Conservation (phyloP, 768 basidiomycete species). For the Saitozyma podzolica region DNA sequence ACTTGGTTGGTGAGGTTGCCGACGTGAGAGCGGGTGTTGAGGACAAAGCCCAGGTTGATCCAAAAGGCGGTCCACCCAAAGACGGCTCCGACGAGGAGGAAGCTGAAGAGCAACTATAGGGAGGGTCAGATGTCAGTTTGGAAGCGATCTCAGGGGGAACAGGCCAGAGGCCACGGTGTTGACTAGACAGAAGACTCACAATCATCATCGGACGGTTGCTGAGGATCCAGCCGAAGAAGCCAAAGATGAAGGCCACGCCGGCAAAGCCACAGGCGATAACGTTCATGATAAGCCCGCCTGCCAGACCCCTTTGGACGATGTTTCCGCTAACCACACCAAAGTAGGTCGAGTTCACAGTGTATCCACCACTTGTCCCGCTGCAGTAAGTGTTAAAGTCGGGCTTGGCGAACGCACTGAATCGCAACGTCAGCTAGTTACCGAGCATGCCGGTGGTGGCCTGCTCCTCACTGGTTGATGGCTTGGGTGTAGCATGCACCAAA, state of each 20-base stretch:
- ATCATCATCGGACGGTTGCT: too few relatives aligned
- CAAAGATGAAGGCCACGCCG: conserved; percentile 34
- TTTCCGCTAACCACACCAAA: not conserved
- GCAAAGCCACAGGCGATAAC: conserved; percentile 37
- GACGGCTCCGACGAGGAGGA: too few relatives aligned
- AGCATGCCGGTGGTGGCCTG: conserved; percentile 12
- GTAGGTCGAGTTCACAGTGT: not conserved
- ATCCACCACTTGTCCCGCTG: not conserved
- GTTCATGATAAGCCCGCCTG: conserved; percentile 38
- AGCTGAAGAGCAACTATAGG: too few relatives aligned
- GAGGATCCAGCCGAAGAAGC: conserved; percentile 40
- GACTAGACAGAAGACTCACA: too few relatives aligned
- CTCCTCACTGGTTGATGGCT: too few relatives aligned
- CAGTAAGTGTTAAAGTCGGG: too few relatives aligned
- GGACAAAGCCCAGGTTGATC: conserved; percentile 1
- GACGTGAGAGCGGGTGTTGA: conserved; percentile 20
- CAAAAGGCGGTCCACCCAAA: too few relatives aligned
- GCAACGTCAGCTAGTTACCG: too few relatives aligned
- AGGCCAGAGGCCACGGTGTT: too few relatives aligned
- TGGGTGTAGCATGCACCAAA: conserved; percentile 72
- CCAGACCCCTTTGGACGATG: conserved; percentile 24
- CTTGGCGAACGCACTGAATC: too few relatives aligned
- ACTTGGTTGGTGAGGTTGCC: conserved; percentile 5
- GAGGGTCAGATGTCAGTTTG: too few relatives aligned
- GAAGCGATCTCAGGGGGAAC: too few relatives aligned